Base-by-base conservation (phyloP, 2,329 filamentous ascomycete species). In the Chrysosporium keratinophilum region DNA sequence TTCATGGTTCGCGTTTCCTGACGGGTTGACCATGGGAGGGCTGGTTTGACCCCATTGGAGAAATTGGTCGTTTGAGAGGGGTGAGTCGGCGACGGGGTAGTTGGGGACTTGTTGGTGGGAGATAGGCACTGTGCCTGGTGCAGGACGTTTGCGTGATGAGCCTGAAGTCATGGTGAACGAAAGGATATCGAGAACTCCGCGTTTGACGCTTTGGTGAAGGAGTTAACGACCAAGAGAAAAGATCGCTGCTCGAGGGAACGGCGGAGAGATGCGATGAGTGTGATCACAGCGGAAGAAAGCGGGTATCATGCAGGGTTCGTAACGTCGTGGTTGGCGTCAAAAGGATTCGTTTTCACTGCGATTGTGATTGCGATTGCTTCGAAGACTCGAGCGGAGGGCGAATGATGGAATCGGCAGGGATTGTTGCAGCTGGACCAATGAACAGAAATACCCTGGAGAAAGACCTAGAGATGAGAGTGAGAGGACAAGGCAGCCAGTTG, bases 51-150 rank as follows among this genome's bases (percentile, higher is more conserved):
- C 76, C 78, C 78, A 81, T 65, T 77, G 54, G 44, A 79, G 62
- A 59, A 78, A 75, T 65, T 78, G 76, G 46, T 77, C 76, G 66
- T 72, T 76, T 39, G 69, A 75, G 43, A 74, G 64, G 60, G 72
- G 70, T 57, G 65, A 65, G 34, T 68, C 69, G 60, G 54, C 20
- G 52, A 54, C 15, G 7, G 76, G 67, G 46, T 74, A 75, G 54
- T 71, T 71, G 15, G 74, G 71, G 64, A 78, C 70, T 59, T 73
- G 73, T 39, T 75, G 74, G 48, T 81, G 79, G 19, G 78, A 71
- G 59, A 79, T 71, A n/a, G 87, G 84, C 37, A 81, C 78, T 57
- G 83, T 74, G 65, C 84, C 86, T 54, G 87, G 84, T 45, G 87
- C 86, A 61, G 84, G 76, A 67, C 87, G 79, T 74, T 93, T 93